A percentile compares a stretch with the other conserved stretches of the same genome.
Evolutionary conservation across 257 asterid genomes (phyloP).

Genomic region (Linderniella brevidens): DNA sequence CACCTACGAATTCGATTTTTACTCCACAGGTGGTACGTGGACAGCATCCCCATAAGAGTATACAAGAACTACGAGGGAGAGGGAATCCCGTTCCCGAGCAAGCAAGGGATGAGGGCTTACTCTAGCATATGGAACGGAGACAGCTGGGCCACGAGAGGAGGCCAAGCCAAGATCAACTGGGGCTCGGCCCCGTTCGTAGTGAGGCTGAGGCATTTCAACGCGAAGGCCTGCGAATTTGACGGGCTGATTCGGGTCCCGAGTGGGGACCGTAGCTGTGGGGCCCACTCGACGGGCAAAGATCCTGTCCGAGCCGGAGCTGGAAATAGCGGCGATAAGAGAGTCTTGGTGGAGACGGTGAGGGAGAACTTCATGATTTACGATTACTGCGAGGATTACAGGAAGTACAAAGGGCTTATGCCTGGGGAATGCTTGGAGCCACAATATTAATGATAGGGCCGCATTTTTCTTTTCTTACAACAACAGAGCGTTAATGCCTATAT

Average conservation of each 20-base stretch:
- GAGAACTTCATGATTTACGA: slow-evolving; percentile 36
- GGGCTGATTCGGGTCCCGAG: slow-evolving; percentile 14
- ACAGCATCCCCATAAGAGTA: slow-evolving; percentile 50
- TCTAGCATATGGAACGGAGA: slow-evolving; percentile 82
- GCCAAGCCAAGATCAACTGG: slow-evolving; percentile 57
- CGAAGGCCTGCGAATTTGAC: slow-evolving; percentile 24
- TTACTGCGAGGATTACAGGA: slow-evolving; percentile 36
- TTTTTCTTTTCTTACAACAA: no score
- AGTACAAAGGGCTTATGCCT: slow-evolving; percentile 32
- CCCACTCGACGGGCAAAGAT: slow-evolving; percentile 28
- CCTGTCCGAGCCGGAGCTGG: slow-evolving; percentile 16
- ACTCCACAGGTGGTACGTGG: slow-evolving; percentile 52
- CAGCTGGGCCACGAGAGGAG: slow-evolving; percentile 74
- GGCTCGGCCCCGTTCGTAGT: slow-evolving; percentile 41
- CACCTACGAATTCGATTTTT: background rate
- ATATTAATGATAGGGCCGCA: slow-evolving; percentile 8
- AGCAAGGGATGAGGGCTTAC: slow-evolving; percentile 49
- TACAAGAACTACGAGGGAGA: slow-evolving; percentile 28
- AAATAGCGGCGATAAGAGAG: slow-evolving; percentile 13
- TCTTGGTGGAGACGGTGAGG: slow-evolving; percentile 24
- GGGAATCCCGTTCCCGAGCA: slow-evolving; percentile 43
- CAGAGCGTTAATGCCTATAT: no score
- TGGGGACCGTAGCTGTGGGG: slow-evolving; percentile 19
- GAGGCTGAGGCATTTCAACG: slow-evolving; percentile 23
- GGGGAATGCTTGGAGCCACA: slow-evolving; percentile 41